phyloP scores from a whole-genome alignment of 2,329 filamentous ascomycete species.

The Lachnellula occidentalis region DNA sequence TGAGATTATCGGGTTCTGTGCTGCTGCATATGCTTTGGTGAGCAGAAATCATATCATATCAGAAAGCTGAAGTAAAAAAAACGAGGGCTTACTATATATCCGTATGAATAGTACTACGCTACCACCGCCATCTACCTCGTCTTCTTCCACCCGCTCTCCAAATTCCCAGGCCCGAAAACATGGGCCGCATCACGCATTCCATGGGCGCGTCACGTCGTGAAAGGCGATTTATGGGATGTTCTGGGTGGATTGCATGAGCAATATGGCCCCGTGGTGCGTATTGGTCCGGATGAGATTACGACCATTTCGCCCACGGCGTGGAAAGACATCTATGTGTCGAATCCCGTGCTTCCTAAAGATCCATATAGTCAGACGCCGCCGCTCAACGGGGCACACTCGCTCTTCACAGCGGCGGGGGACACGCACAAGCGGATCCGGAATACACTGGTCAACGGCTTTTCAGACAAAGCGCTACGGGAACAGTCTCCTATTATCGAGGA shows the following conservation, averaged over 20 bases:
- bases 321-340: not conserved
- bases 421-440: not conserved
- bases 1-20: too few species aligned
- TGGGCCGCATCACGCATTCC: conserved; percentile 9
- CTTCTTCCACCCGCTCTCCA: conserved; percentile 13
- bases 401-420: conserved; percentile 1
- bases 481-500: conserved; percentile 1
- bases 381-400: conserved; percentile 1
- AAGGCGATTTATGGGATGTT: not conserved
- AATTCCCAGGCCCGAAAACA: conserved; percentile 16
- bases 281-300: conserved; percentile 22
- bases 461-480: conserved; percentile 1
- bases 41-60: too few species aligned
- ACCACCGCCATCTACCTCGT: conserved; percentile 7
- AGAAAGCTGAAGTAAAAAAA: too few species aligned
- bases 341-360: not conserved
- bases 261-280: conserved; percentile 26
- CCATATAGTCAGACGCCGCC: not conserved
- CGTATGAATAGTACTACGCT: too few species aligned
- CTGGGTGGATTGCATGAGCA: conserved; percentile 9
- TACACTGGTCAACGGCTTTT: not conserved
- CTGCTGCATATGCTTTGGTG: too few species aligned
- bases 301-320: not conserved
- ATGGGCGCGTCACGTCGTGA: conserved; percentile 5
- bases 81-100: too few species aligned